Evolutionary conservation across 1,284 basidiomycete genomes (phyloP), one percentile per base, ranked within the genome.

Genomic region (Rhodotorula sp.): DNA sequence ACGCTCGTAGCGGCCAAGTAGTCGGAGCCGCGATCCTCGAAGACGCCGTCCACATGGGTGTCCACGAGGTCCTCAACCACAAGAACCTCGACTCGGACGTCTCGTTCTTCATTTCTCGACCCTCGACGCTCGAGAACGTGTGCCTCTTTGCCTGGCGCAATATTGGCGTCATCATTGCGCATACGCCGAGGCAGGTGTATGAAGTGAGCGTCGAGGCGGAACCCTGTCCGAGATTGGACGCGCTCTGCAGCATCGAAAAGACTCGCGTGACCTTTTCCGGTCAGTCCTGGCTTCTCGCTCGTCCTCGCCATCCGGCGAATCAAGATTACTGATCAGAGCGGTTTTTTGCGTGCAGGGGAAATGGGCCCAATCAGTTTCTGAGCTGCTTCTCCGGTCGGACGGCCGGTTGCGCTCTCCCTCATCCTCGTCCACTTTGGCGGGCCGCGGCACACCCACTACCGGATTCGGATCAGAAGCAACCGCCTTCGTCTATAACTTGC

Each of bases 61-160:
- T 73, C 14, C 31, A 49, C 23, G 74, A 75, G 38, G 67, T 69
- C 2, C 18, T 75, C 21, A 34, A 45, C n/a, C 43, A 12, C 45
- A 69, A 60, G 26, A 65, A 71, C 63, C 70, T 71, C 60, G 74
- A 75, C 60, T 23, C 14, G 28, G 71, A 75, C 63, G 47, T 73
- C 45, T 62, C 69, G 12, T 75, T 62, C 63, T 75, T 75, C 67
- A 48, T 57, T 21, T 62, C 64, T 0, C 64, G 74, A 8, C 71
- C 74, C 0, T 75, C 74, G 26, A 73, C 74, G 2, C 50, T 75
- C 60, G 74, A 75, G 45, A 75, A 75, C 66, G 23, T 75, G n/a
- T 63, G 60, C 59, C 48, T 75, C 43, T 71, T 75, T 49, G 69
- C 62, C 23, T 75, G 64, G 62, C 55, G 74, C 23, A 75, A 75